These are phyloP conservation scores for Lyophyllum shimeji DNA, from an alignment of 768 basidiomycete genomes.

Conservation along the genomic window DNA sequence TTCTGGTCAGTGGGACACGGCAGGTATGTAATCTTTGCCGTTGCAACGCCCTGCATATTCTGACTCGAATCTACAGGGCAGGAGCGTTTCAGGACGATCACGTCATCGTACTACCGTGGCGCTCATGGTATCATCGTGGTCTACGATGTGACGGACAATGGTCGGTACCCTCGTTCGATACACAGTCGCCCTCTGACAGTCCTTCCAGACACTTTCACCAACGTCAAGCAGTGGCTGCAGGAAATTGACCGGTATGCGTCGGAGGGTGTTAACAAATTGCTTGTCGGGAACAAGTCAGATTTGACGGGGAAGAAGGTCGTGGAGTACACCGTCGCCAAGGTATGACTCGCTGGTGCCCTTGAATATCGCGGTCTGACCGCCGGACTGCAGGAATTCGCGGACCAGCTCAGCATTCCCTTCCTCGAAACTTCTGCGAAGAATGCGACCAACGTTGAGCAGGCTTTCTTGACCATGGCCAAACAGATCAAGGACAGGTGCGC, in stretches of 20 bases:
- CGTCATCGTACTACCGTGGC: conserved; percentile 98
- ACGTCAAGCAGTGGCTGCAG: conserved; percentile 94
- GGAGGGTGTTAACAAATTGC: conserved; percentile 98
- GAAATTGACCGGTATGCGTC: conserved; percentile 97
- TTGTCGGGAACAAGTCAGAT: conserved; percentile 99
- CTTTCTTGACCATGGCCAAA: conserved; percentile 98
- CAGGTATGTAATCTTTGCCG: conserved; percentile 51
- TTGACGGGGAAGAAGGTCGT: conserved; percentile 96
- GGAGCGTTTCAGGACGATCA: conserved; percentile 98
- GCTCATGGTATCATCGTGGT: conserved; percentile 98
- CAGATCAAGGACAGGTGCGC: conserved; percentile 88
- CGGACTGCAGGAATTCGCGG: conserved; percentile 80
- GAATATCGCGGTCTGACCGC: neutral
- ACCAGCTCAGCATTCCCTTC: conserved; percentile 92
- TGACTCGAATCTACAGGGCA: conserved; percentile 60
- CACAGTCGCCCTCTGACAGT: neutral
- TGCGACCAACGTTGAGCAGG: conserved; percentile 97
- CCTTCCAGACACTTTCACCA: conserved; percentile 85
- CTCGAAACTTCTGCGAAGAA: conserved; percentile 99
- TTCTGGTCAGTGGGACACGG: conserved; percentile 88
- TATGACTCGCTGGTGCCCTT: conserved; percentile 23
- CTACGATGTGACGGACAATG: conserved; percentile 97
- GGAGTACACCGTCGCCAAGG: conserved; percentile 87
- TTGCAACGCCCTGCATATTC: conserved; percentile 8
- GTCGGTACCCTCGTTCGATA: conserved; percentile 32